phyloP scores from a whole-genome alignment of 202 grass and related monocot species.

The Musa balbisiana region DNA sequence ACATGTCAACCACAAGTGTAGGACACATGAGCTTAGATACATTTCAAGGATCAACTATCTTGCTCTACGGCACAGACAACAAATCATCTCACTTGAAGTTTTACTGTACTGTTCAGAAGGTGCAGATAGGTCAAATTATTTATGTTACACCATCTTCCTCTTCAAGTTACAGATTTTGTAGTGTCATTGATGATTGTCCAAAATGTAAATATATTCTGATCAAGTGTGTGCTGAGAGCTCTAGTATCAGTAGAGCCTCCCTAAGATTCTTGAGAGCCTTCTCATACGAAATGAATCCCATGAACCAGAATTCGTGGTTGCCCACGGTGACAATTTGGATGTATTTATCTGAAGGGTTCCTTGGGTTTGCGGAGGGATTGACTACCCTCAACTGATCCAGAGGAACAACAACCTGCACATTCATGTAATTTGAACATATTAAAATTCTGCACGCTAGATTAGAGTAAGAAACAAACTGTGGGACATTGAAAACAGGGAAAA shows the following conservation, averaged over 20 bases:
- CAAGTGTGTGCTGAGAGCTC: neutral
- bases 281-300: conserved; percentile 19
- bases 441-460: too few relatives aligned
- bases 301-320: conserved; percentile 19
- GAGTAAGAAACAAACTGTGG: neutral
- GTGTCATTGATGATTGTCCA: neutral
- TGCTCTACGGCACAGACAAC: too few relatives aligned
- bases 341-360: conserved; percentile 13
- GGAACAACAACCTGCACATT: conserved; percentile 7
- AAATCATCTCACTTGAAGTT: too few relatives aligned
- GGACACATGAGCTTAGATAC: too few relatives aligned
- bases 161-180: too few relatives aligned
- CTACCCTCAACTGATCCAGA: conserved; percentile 6
- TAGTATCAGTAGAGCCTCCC: neutral
- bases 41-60: too few relatives aligned
- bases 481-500: too few relatives aligned
- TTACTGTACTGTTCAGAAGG: too few relatives aligned
- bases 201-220: neutral
- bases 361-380: conserved; percentile 9
- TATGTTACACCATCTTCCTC: too few relatives aligned
- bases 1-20: too few relatives aligned
- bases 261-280: conserved; percentile 12
- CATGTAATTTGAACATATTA: neutral
- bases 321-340: conserved; percentile 14
- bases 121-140: too few relatives aligned